Conservation (phyloP, 1,284 basidiomycete genomes). For the Afroboletus lepidellus region DNA sequence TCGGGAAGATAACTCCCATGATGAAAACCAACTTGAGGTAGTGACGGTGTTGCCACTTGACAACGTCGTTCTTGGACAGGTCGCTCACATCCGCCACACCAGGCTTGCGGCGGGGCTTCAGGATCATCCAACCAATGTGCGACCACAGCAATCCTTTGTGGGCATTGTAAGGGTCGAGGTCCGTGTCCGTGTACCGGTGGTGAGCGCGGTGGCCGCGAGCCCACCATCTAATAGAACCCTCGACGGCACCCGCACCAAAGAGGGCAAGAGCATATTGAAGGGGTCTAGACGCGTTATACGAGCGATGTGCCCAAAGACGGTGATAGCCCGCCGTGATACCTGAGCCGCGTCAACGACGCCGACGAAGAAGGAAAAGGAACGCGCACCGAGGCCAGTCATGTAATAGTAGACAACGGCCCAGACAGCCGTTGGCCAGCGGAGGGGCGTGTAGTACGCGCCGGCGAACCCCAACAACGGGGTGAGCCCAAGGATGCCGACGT, state of each 20-base stretch:
- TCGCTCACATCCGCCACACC: conserved; percentile 90
- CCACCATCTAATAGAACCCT: conserved; percentile 96
- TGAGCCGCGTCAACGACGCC: conserved; percentile 15
- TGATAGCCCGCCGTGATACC: conserved; percentile 84
- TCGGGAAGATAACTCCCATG: conserved; percentile 77
- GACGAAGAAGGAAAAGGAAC: conserved; percentile 5
- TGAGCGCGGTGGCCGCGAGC: conserved; percentile 91
- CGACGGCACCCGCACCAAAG: conserved; percentile 82
- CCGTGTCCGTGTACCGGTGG: conserved; percentile 94
- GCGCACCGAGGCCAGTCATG: conserved; percentile 75
- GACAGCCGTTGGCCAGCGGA: conserved; percentile 66
- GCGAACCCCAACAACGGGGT: conserved; percentile 71
- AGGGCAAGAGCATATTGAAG: conserved; percentile 79
- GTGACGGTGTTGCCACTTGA: conserved; percentile 86
- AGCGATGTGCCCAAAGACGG: conserved; percentile 88
- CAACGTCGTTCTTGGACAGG: conserved; percentile 71
- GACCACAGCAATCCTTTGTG: conserved; percentile 80
- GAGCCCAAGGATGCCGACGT: conserved; percentile 61
- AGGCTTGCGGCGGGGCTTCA: conserved; percentile 86
- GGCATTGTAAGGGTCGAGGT: conserved; percentile 92
- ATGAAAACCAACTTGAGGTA: conserved; percentile 72
- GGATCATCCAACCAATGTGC: conserved; percentile 91
- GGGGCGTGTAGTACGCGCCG: conserved; percentile 60
- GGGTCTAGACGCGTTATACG: conserved; percentile 84
- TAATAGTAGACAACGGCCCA: conserved; percentile 83